Conservation (phyloP, 805 yeast species). For the Zygosaccharomyces siamensis region DNA sequence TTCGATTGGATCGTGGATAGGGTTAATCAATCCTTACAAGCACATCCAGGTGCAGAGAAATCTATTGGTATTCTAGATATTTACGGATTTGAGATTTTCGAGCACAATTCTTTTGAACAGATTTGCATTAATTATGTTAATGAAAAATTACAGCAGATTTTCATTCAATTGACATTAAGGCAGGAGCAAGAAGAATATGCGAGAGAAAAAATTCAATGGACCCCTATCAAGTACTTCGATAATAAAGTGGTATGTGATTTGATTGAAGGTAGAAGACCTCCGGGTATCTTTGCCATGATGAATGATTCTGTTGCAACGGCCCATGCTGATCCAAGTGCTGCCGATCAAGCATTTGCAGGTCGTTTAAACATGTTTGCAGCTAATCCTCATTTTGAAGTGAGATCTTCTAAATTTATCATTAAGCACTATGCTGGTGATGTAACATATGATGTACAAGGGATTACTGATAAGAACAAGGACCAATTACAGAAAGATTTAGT, state of each 20-base stretch:
- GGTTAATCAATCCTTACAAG: slow-evolving; percentile 72
- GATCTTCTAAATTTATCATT: slow-evolving; percentile 80
- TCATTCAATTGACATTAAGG: slow-evolving; percentile 89
- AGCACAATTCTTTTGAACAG: slow-evolving; percentile 92
- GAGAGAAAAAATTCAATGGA: slow-evolving; percentile 93
- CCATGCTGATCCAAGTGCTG: slow-evolving; percentile 94
- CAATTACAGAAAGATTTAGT: slow-evolving; percentile 83
- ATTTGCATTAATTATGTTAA: slow-evolving; percentile 93
- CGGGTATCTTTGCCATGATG: slow-evolving; percentile 92
- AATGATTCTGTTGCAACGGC: slow-evolving; percentile 98
- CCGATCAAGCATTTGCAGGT: slow-evolving; percentile 93
- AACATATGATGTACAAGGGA: slow-evolving; percentile 77
- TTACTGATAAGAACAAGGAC: slow-evolving; percentile 97
- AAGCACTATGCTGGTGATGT: slow-evolving; percentile 99
- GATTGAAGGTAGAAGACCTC: slow-evolving; percentile 90
- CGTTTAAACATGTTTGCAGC: slow-evolving; percentile 76
- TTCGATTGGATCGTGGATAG: slow-evolving; percentile 96
- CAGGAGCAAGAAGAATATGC: slow-evolving; percentile 98
- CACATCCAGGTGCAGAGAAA: slow-evolving; percentile 48
- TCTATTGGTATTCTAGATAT: slow-evolving; percentile 93
- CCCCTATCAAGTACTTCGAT: slow-evolving; percentile 94
- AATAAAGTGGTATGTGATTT: slow-evolving; percentile 95
- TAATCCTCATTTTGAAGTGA: slow-evolving; percentile 83
- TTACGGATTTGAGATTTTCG: slow-evolving; percentile 94
- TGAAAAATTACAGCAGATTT: slow-evolving; percentile 93